Conservation (phyloP, 495 filamentous ascomycete genomes). For the Darksidea phi region DNA sequence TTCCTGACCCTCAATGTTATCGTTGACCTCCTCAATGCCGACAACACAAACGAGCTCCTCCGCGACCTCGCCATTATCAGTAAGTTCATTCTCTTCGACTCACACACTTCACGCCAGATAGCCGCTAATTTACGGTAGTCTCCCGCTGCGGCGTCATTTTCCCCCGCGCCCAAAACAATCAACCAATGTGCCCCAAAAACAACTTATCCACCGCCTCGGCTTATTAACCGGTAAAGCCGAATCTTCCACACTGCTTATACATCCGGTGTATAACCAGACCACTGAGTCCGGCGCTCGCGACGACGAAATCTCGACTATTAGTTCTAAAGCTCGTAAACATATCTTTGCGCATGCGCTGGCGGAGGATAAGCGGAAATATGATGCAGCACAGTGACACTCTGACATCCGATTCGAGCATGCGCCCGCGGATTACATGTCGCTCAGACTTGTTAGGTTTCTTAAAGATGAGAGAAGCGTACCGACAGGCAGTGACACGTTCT, state of each 20-base stretch:
- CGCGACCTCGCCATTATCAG: constrained; percentile 18
- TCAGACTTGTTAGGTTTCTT: constrained; percentile 15
- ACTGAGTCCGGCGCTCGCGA: constrained; percentile 59
- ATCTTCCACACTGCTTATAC: constrained; percentile 57
- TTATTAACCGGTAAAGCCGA: constrained; percentile 8
- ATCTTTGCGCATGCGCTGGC: constrained; percentile 47
- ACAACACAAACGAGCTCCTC: constrained; percentile 15
- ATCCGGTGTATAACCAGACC: constrained; percentile 61
- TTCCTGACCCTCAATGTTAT: constrained; percentile 14
- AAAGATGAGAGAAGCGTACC: constrained; percentile 1
- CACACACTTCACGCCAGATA: not conserved
- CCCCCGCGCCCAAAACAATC: constrained; percentile 22
- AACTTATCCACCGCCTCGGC: constrained; percentile 23
- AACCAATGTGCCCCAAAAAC: constrained; percentile 23
- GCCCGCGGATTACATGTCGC: constrained; percentile 61
- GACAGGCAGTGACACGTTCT: constrained; percentile 72
- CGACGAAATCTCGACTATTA: constrained; percentile 67
- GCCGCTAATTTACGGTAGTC: not conserved
- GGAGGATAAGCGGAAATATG: constrained; percentile 37
- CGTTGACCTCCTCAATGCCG: constrained; percentile 17
- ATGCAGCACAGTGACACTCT: constrained; percentile 59
- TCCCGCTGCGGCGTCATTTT: constrained; percentile 28
- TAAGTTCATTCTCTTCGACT: constrained; percentile 1
- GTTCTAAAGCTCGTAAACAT: constrained; percentile 43
- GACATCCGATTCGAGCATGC: constrained; percentile 69